These are phyloP conservation scores for Globisporangium mamillatum DNA, from an alignment of 352 stramenopile species.

Conservation along the genomic window DNA sequence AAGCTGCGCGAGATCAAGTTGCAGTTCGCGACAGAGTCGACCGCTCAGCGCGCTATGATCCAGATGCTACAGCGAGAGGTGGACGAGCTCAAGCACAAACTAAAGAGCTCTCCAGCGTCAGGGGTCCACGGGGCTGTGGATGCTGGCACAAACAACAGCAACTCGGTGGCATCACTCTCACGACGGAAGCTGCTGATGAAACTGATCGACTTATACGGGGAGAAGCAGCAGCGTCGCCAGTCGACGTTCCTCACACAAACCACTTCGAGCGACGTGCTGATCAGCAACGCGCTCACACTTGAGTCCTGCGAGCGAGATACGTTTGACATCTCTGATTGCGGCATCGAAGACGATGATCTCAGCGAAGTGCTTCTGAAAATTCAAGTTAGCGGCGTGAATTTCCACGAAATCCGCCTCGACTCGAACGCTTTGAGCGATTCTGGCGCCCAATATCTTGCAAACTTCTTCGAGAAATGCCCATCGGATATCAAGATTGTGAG, in stretches of 20 bases:
- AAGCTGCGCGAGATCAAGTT: slow-evolving; percentile 38
- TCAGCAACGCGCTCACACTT: slow-evolving; percentile 13
- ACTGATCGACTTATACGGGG: slow-evolving; percentile 36
- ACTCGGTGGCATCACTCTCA: slow-evolving; percentile 1
- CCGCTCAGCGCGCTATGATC: slow-evolving; percentile 28
- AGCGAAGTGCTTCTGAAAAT: slow-evolving; percentile 42
- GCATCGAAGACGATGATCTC: slow-evolving; percentile 39
- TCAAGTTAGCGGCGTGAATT: slow-evolving; percentile 24
- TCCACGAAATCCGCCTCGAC: slow-evolving; percentile 38
- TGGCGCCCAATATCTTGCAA: slow-evolving; percentile 33
- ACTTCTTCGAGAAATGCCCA: slow-evolving; percentile 39
- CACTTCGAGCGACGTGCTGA: slow-evolving; percentile 38
- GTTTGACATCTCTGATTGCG: slow-evolving; percentile 31
- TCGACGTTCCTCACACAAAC: slow-evolving; percentile 52
- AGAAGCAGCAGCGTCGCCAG: slow-evolving; percentile 29
- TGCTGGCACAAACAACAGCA: slow-evolving; percentile 8
- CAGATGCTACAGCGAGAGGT: slow-evolving; percentile 41
- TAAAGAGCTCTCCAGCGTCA: slow-evolving; percentile 7
- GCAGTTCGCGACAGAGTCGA: slow-evolving; percentile 32
- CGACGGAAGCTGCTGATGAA: slow-evolving; percentile 38
- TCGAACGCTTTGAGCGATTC: slow-evolving; percentile 38
- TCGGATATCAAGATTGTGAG: slow-evolving; percentile 25
- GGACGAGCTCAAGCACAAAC: slow-evolving; percentile 28
- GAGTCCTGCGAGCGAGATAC: slow-evolving; percentile 10
- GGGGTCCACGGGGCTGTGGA: background rate